Evolutionary conservation across 1,284 basidiomycete genomes (phyloP).

Genomic region (Anthracocystis walkeri): DNA sequence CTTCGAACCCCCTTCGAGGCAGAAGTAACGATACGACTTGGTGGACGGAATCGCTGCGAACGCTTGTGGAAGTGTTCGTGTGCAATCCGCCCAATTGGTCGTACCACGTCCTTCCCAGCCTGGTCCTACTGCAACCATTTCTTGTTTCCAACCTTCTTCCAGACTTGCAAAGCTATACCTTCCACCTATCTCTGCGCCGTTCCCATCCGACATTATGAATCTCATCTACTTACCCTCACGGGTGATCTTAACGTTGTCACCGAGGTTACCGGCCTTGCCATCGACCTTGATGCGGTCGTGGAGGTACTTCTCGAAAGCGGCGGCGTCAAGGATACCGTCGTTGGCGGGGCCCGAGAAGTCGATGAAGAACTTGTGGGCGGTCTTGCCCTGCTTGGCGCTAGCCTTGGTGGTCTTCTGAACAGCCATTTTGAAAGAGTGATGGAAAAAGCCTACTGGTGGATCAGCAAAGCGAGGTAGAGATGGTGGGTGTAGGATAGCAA

Average conservation of each 20-base stretch:
- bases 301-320: slow-evolving; percentile 90
- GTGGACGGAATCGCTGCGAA: neutral
- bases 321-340: slow-evolving; percentile 90
- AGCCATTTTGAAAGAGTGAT: slow-evolving; percentile 55
- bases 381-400: slow-evolving; percentile 73
- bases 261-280: slow-evolving; percentile 75
- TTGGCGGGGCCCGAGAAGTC: slow-evolving; percentile 93
- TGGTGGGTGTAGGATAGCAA: slow-evolving; percentile 9
- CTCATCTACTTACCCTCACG: slow-evolving; percentile 68
- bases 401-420: slow-evolving; percentile 64
- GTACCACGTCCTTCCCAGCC: neutral
- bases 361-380: slow-evolving; percentile 90
- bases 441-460: slow-evolving; percentile 48
- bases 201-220: neutral
- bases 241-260: slow-evolving; percentile 70
- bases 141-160: neutral
- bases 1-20: neutral
- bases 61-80: neutral
- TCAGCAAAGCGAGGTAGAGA: slow-evolving; percentile 56
- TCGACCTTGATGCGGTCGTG: slow-evolving; percentile 93
- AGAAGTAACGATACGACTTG: neutral
- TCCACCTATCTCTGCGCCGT: slow-evolving; percentile 1
- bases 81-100: neutral
- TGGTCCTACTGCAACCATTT: neutral
- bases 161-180: neutral